Evolutionary conservation across 176 grass and related monocot species (phyloP).

Genomic region (Avena eriantha): DNA sequence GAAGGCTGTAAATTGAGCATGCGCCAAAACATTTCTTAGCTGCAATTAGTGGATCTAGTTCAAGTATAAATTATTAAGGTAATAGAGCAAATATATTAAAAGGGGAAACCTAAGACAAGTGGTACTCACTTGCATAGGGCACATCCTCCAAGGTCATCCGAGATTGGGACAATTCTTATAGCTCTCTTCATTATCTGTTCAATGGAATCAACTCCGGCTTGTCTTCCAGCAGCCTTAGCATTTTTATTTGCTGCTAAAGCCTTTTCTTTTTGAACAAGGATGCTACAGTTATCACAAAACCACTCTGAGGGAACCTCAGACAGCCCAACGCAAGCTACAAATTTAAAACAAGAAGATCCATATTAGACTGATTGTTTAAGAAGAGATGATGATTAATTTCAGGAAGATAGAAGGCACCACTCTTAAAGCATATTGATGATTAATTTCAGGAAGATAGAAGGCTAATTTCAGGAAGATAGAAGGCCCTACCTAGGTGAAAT

Average conservation of each 20-base stretch:
- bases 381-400: not conserved
- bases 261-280: slow-evolving; percentile 84
- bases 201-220: slow-evolving; percentile 94
- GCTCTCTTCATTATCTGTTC: slow-evolving; percentile 91
- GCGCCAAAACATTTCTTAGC: not conserved
- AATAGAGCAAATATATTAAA: slow-evolving; percentile 18
- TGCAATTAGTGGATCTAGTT: not conserved
- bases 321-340: slow-evolving; percentile 78
- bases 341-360: slow-evolving; percentile 33
- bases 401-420: not conserved
- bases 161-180: slow-evolving; percentile 85
- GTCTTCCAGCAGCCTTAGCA: slow-evolving; percentile 95
- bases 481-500: slow-evolving; percentile 77
- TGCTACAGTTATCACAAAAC: slow-evolving; percentile 89
- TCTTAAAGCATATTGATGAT: slow-evolving; percentile 1
- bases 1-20: slow-evolving; percentile 35
- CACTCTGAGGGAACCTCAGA: slow-evolving; percentile 63
- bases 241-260: slow-evolving; percentile 86
- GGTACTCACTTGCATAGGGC: slow-evolving; percentile 86
- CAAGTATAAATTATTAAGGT: slow-evolving; percentile 11
- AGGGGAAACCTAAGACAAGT: not conserved
- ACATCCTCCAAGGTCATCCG: slow-evolving; percentile 84
- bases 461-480: not conserved
- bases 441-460: slow-evolving; percentile 25
- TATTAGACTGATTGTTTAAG: slow-evolving; percentile 9